Conservation (phyloP, 2,329 filamentous ascomycete genomes). For the Fonsecaea pedrosoi region DNA sequence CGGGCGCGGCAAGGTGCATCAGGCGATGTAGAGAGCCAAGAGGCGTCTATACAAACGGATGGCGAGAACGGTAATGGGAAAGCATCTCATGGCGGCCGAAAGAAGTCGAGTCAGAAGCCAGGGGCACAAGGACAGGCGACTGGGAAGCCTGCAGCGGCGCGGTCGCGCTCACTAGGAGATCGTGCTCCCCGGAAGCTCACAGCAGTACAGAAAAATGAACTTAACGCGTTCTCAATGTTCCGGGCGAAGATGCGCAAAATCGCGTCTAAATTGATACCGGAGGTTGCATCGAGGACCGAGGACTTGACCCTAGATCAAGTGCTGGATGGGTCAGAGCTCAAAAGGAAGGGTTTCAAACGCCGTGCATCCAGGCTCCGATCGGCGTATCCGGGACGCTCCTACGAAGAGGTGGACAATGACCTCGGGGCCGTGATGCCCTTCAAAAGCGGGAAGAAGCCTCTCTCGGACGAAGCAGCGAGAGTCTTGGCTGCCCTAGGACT, state of each 20-base stretch:
- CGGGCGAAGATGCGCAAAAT: conserved; percentile 6
- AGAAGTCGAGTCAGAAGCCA: not conserved
- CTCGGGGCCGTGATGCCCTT: conserved; percentile 14
- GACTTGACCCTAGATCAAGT: conserved; percentile 20
- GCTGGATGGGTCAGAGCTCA: conserved; percentile 12
- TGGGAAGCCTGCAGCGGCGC: not conserved
- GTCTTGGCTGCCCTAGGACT: conserved; percentile 15
- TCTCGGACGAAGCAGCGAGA: not conserved
- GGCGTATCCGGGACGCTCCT: conserved; percentile 13
- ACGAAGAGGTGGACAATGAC: conserved; percentile 22
- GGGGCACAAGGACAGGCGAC: not conserved
- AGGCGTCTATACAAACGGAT: not conserved
- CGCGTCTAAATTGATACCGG: not conserved
- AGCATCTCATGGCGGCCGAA: not conserved
- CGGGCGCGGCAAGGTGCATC: not conserved
- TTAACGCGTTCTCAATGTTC: not conserved
- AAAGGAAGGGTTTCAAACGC: not conserved
- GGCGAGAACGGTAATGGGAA: not conserved
- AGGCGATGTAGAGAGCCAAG: not conserved
- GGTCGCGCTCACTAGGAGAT: not conserved
- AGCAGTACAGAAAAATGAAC: conserved; percentile 5
- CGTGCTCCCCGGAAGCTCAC: not conserved
- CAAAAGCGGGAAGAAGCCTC: conserved; percentile 9
- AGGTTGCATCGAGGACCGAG: conserved; percentile 1
- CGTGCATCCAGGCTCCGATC: conserved; percentile 14